These are phyloP conservation scores for Evernia prunastri DNA, from an alignment of 495 filamentous ascomycete species.

Conservation along the genomic window DNA sequence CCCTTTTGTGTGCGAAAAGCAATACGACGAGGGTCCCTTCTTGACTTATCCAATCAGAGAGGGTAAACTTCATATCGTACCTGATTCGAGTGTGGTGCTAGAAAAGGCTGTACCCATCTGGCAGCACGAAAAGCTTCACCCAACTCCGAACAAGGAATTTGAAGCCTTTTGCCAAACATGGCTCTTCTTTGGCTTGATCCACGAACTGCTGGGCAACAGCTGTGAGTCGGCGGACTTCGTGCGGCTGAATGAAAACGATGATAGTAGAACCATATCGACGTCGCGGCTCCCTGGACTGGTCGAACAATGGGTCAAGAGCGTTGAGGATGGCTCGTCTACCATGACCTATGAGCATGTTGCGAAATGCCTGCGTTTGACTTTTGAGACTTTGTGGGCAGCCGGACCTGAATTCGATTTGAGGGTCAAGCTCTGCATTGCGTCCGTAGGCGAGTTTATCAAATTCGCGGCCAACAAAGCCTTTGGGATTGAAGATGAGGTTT, in stretches of 20 bases:
- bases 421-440: slow-evolving; percentile 15
- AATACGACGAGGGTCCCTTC: slow-evolving; percentile 17
- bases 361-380: slow-evolving; percentile 4
- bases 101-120: background rate
- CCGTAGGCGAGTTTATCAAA: slow-evolving; percentile 2
- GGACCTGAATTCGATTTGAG: slow-evolving; percentile 4
- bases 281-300: background rate
- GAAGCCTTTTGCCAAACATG: slow-evolving; percentile 15
- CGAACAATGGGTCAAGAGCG: background rate
- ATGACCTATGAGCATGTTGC: slow-evolving; percentile 15
- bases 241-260: too few species aligned
- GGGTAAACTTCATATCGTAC: background rate
- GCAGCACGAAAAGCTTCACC: slow-evolving; percentile 11
- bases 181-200: slow-evolving; percentile 19
- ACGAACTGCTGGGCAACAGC: slow-evolving; percentile 13
- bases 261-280: background rate
- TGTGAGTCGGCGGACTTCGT: slow-evolving; percentile 5
- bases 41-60: slow-evolving; percentile 8
- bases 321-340: background rate
- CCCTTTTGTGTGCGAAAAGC: slow-evolving; percentile 9
- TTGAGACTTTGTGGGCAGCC: slow-evolving; percentile 1
- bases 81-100: background rate
- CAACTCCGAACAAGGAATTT: slow-evolving; percentile 1
- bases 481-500: background rate
- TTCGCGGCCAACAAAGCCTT: slow-evolving; percentile 12